These are phyloP conservation scores for Kwoniella sp. DNA, from an alignment of 768 basidiomycete genomes.

Conservation along the genomic window DNA sequence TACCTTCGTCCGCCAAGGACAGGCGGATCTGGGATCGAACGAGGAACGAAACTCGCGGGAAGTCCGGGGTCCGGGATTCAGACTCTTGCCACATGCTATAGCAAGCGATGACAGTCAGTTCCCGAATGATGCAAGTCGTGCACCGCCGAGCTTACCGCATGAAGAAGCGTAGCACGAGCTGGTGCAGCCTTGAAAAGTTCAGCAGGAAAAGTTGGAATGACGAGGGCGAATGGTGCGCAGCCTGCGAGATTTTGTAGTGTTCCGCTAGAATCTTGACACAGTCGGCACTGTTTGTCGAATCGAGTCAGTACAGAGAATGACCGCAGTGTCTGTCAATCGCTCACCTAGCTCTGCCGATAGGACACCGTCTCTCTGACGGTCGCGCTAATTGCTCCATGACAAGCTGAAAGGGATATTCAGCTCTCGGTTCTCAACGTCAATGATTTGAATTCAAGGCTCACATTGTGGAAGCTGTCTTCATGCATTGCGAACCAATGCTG, in stretches of 20 bases:
- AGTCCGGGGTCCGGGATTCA: constrained; percentile 37
- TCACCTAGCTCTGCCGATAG: constrained; percentile 46
- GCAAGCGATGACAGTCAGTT: not conserved
- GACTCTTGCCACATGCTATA: constrained; percentile 51
- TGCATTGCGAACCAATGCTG: constrained; percentile 46
- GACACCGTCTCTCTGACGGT: constrained; percentile 36
- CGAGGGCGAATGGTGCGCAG: constrained; percentile 37
- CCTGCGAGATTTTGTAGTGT: constrained; percentile 47
- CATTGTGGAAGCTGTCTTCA: constrained; percentile 45
- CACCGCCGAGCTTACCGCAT: constrained; percentile 27
- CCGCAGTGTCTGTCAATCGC: not conserved
- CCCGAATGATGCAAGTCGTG: not conserved
- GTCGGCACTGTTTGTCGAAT: constrained; percentile 40
- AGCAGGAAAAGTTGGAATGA: constrained; percentile 45
- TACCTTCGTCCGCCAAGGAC: constrained; percentile 39
- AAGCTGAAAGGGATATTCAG: constrained; percentile 26
- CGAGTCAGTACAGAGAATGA: not conserved
- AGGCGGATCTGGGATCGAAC: constrained; percentile 44
- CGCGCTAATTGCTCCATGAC: constrained; percentile 45
- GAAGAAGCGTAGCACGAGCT: constrained; percentile 45
- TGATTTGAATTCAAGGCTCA: constrained; percentile 15
- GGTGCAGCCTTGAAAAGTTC: constrained; percentile 40
- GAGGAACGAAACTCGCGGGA: constrained; percentile 37
- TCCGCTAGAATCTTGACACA: constrained; percentile 50
- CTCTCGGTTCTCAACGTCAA: not conserved